Conservation (phyloP, 2,329 filamentous ascomycete genomes). For the Zymoseptoria brevis region DNA sequence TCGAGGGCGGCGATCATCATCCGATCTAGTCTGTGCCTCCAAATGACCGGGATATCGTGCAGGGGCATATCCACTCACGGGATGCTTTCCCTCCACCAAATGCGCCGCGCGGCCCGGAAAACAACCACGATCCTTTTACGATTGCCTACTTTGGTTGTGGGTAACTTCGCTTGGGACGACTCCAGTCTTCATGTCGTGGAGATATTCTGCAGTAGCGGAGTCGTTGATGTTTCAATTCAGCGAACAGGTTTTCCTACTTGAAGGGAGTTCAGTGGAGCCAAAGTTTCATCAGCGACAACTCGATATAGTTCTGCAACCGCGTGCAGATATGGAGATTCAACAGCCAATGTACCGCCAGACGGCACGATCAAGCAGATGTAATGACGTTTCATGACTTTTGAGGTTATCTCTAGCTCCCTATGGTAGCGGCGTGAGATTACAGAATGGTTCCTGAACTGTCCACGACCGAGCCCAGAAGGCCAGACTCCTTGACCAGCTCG, state of each 20-base stretch:
- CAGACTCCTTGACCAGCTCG: slow-evolving; percentile 84
- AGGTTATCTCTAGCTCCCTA: neutral
- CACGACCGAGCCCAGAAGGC: slow-evolving; percentile 49
- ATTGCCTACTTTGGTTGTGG: neutral
- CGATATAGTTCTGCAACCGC: neutral
- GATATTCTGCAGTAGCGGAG: neutral
- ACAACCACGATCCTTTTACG: neutral
- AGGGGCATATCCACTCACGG: neutral
- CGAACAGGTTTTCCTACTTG: neutral
- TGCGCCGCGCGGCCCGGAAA: neutral
- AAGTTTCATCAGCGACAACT: neutral
- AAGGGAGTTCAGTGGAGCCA: neutral
- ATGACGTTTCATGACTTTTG: neutral
- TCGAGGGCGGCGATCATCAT: neutral
- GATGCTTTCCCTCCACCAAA: neutral
- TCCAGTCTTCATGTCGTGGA: neutral
- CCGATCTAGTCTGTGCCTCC: neutral
- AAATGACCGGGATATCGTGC: neutral
- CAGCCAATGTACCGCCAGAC: neutral
- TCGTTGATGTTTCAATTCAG: neutral
- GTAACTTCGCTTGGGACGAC: neutral
- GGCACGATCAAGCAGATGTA: neutral
- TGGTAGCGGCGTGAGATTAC: neutral
- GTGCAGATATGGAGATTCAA: neutral
- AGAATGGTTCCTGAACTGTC: slow-evolving; percentile 13